phyloP scores from a whole-genome alignment of 306 rosid genomes.

The Astragalus glycyphyllos region DNA sequence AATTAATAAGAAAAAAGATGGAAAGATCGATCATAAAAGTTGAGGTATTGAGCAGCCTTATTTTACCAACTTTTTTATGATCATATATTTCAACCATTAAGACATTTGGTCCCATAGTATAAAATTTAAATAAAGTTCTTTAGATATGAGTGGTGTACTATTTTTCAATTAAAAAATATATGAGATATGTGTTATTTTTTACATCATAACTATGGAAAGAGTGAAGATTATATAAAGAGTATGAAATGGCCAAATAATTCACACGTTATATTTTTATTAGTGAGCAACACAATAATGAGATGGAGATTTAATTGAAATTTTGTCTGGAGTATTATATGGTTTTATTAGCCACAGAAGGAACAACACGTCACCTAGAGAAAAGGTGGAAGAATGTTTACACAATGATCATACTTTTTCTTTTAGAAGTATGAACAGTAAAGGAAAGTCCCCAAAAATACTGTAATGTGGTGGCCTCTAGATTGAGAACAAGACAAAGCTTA shows the following conservation, averaged over 20 bases:
- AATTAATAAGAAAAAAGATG: slow-evolving; percentile 30
- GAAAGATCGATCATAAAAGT: slow-evolving; percentile 28
- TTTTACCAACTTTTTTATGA: slow-evolving; percentile 49
- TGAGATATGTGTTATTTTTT: slow-evolving; percentile 14
- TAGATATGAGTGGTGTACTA: not conserved
- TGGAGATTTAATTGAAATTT: not conserved
- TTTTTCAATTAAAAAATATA: not conserved
- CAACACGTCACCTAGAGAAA: slow-evolving; percentile 37
- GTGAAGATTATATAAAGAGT: not conserved
- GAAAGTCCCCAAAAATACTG: slow-evolving; percentile 37
- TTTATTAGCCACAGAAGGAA: slow-evolving; percentile 44
- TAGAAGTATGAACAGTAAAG: slow-evolving; percentile 29
- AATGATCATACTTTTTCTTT: slow-evolving; percentile 16
- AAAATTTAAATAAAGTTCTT: slow-evolving; percentile 8
- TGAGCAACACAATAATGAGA: not conserved
- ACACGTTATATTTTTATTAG: slow-evolving; percentile 26
- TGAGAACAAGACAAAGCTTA: slow-evolving; percentile 27
- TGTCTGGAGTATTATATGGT: slow-evolving; percentile 30
- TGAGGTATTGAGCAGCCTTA: slow-evolving; percentile 49
- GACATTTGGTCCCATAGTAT: slow-evolving; percentile 36
- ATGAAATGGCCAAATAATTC: slow-evolving; percentile 18
- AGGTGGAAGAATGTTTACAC: slow-evolving; percentile 35
- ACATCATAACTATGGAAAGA: not conserved
- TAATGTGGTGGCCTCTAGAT: slow-evolving; percentile 47
- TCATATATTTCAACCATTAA: slow-evolving; percentile 41